Base-by-base conservation (phyloP, 1,284 basidiomycete species). In the Ustilago loliicola region DNA sequence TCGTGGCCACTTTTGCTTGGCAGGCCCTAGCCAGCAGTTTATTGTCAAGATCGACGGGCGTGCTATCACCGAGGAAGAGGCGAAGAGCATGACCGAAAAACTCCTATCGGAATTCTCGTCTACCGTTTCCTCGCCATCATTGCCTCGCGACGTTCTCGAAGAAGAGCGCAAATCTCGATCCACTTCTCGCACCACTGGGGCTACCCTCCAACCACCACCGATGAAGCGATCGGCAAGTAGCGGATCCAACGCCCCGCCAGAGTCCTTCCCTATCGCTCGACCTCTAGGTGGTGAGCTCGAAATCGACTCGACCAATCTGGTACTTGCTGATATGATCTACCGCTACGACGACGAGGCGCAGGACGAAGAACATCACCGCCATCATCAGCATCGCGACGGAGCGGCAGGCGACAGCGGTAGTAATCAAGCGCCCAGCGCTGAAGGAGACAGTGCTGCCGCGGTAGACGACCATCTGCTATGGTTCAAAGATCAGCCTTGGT, bases 401-500 rank as follows among this genome's bases (percentile, higher is more conserved):
- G 21, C 27, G 2, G 40, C 36, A 11, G 15, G 27, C 48, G 29
- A 13, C 15, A 25, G 10, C 25, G 27, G 30, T 13, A 21, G 34
- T 40, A 19, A 52, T 9, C 19, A 30, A 11, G 21, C 56, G 25
- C 27, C 48, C 36, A 27, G 21, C 15, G 11, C 51, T 0, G 59
- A 54, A 29, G 66, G 13, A 11, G n/a, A 60, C 23, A 23, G 52
- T 3, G 45, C 50, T 29, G 42, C 56, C 3, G 50, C 58, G 9
- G 36, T 73, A 4, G 77, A 83, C 30, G 72, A 79, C 9, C 80
- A 82, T 19, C 65, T 83, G 10, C 42, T 59, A 13, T 82, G 81
- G 82, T 72, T 80, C 60, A 69, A 72, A 9, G 63, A 62, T 8
- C 29, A 69, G 42, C 83, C 83, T 1, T 83, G 82, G 82, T 83